Evolutionary conservation across 306 rosid species (phyloP).

Genomic region (Mimosa bimucronata): DNA sequence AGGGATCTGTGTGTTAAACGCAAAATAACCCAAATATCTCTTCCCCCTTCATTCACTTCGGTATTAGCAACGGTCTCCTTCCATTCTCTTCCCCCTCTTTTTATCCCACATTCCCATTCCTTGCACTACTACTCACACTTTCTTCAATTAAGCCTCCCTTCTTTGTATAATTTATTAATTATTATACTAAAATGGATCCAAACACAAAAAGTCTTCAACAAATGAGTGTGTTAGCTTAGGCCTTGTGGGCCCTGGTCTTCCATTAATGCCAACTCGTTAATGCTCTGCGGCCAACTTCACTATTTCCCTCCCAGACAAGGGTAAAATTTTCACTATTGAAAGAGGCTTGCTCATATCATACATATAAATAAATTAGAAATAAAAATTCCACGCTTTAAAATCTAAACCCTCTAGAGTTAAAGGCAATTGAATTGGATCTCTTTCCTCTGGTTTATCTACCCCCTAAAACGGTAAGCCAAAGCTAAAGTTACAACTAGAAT

Average conservation of each 20-base stretch:
- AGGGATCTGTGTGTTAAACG: neutral
- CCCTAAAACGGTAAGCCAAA: neutral
- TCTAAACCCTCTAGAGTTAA: neutral
- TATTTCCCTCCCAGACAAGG: neutral
- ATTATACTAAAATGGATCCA: neutral
- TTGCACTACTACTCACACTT: neutral
- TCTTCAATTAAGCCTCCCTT: neutral
- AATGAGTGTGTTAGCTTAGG: neutral
- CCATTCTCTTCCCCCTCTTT: neutral
- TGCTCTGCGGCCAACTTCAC: neutral
- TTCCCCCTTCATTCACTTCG: neutral
- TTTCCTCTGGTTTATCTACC: neutral
- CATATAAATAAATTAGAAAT: no score
- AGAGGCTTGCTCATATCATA: neutral
- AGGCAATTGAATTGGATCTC: no score
- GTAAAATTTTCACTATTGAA: neutral
- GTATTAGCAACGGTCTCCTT: neutral
- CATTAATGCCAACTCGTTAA: neutral
- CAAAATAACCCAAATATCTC: neutral
- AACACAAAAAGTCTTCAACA: neutral
- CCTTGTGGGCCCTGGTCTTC: neutral
- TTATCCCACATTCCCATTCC: no score
- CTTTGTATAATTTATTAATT: no score
- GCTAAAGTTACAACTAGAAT: neutral
- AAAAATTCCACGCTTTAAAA: neutral